Base-by-base conservation (phyloP, 805 yeast genomes). In the Candida parachauliodes region DNA sequence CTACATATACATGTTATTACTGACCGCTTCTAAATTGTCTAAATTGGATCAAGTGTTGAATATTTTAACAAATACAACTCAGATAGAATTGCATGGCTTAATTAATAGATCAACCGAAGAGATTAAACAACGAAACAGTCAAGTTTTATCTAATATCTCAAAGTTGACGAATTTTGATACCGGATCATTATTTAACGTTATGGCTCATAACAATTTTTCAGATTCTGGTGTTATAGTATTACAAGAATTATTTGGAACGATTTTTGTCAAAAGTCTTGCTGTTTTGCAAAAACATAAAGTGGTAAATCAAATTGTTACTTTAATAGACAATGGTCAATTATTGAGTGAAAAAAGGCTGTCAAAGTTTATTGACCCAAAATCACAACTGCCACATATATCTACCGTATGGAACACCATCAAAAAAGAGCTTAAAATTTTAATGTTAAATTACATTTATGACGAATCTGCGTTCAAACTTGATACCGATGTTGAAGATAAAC, bases 211-310 rank as follows among this genome's bases (percentile, higher is more conserved):
- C 25, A 47, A 46, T 22, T 57, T 67, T 37, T 70, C 72, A 41
- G 82, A 79, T 41, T 64, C 70, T 8, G 57, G 76, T 9, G 73
- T 79, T 0, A 56, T 72, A 0, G 70, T 86, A 1, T 60, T 88
- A 22, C 77, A 81, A 45, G 88, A 86, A 44, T 69, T 88, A 28
- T 83, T 84, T 45, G 77, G 84, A 57, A 69, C 78, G 7, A 68
- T 87, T n/a, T 88, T 83, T 50, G 65, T 77, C 20, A 80, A 78
- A 53, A 57, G 78, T 36, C 59, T 81, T 28, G 70, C 79, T 17
- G 77, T 84, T 4, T 58, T 87, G 14, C 93, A 86, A 60, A 74
- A 76, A 17, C 88, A 86, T 52, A 68, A 82, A 21, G 79, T 82
- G 1, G 70, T 88, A 4, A 65, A 65, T 42, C 88, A 81, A 44